Percentiles rank a stretch among this genome's conserved stretches.
Conservation (phyloP, 2,329 filamentous ascomycete species). For the Stenocarpella maydis region DNA sequence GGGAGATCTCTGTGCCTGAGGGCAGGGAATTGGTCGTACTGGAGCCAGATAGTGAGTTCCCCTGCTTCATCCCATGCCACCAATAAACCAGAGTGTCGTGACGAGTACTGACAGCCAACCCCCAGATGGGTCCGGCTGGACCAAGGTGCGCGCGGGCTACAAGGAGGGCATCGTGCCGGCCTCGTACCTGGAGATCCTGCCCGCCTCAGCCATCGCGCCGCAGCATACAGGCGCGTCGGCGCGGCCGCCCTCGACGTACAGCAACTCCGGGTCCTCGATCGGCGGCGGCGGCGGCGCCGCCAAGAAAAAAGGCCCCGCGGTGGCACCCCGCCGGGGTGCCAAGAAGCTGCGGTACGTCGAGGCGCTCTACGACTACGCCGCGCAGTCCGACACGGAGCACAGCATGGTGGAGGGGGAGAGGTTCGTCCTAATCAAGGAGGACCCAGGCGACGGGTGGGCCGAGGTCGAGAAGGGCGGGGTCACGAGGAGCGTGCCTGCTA, state of each 20-base stretch:
- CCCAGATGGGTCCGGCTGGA: constrained; percentile 89
- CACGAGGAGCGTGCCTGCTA: constrained; percentile 90
- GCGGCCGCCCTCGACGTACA: constrained; percentile 80
- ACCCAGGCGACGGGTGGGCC: constrained; percentile 93
- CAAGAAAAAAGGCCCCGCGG: constrained; percentile 91
- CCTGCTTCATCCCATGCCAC: neutral
- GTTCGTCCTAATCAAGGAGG: constrained; percentile 88
- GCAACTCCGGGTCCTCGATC: constrained; percentile 77
- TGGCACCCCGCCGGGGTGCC: constrained; percentile 87
- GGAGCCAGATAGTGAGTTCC: constrained; percentile 83
- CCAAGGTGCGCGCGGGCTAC: constrained; percentile 78
- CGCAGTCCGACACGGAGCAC: constrained; percentile 86
- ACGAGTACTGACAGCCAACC: constrained; percentile 40
- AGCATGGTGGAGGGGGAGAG: constrained; percentile 90
- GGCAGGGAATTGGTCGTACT: constrained; percentile 80
- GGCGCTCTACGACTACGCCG: constrained; percentile 90
- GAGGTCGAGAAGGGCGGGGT: constrained; percentile 93
- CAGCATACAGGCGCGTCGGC: constrained; percentile 56
- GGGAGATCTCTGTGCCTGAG: constrained; percentile 82
- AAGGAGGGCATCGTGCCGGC: constrained; percentile 88
- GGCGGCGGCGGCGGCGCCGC: constrained; percentile 51
- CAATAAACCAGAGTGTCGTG: constrained; percentile 23
- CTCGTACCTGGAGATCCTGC: constrained; percentile 78
- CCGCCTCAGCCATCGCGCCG: constrained; percentile 54
- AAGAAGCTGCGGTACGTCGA: constrained; percentile 96